Evolutionary conservation across 345 rosid genomes (phyloP), one percentile per base, ranked within the genome.

Genomic region (Syzygium jambos): DNA sequence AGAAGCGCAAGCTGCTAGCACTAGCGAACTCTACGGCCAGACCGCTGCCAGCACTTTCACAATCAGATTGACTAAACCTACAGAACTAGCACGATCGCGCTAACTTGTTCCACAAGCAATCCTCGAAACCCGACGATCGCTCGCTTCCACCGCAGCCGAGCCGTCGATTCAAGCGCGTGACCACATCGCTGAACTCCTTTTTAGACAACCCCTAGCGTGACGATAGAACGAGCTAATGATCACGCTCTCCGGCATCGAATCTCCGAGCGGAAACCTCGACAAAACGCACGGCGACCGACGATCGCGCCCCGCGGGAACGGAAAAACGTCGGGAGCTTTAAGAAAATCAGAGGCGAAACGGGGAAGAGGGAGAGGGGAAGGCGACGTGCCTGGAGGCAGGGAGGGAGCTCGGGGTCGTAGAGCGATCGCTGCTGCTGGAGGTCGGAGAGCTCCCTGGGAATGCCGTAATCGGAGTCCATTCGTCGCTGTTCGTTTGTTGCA

Each of bases 391-490:
- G 96, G 43, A 97, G 99, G 78, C 99, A 97, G 57, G 98, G 98
- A 93, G 99, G 98, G 87, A 97, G 94, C 57, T 91, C 94, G 5
- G 99, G 98, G 1, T 92, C 95, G 92, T 97, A 95, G 63, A 90
- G 95, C 87, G 98, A 95, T 83, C 99, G 95, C 87, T 90, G 94
- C 84, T 95, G 92, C 87, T 96, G 99, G 87, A 96, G 98, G 57
- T 91, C 92, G 86, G 99, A 98, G 88, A 98, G 99, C 89, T 96
- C 96, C 89, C 98, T 89, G 89, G 99, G 95, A 90, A 95, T 93
- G 90, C 98, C 99, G 89, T 90, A 98, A 94, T 98, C 99, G 52
- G 99, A 98, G 89, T 98, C 98, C 99, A 98, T 98, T 73, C 87
- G 38, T 86, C 85, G 85, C 21, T 19, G 49, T 73, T 68, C 16